Evolutionary conservation across 2,329 filamentous ascomycete genomes (phyloP), one percentile per base, ranked within the genome.

Genomic region (Cladophialophora immunda): DNA sequence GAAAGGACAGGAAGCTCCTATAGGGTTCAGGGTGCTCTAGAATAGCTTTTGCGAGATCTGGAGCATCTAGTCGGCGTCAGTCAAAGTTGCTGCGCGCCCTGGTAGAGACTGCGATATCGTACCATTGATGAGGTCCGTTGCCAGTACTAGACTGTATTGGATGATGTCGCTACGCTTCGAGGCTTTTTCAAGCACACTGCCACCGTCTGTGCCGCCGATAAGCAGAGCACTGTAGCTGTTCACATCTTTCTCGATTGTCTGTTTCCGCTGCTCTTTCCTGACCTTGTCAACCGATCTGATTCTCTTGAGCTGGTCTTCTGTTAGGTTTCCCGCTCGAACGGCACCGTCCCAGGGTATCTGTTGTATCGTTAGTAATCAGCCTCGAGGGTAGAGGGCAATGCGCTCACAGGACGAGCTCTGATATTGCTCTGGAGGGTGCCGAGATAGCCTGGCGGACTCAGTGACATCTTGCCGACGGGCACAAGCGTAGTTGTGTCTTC

Each of bases 211-310:
- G 66, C 83, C 83, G 58, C 95, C 94, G 29, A 95, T 86, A 73
- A 99, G 90, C 71, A 99, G 84, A 70, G 86, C 83, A 67, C 89
- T 87, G 81, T 97, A 99, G 72, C 90, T 92, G 73, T 90, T 86
- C 27, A 94, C 81, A 80, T 97, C 92, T 64, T 81, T 82, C 78
- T 97, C 92, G 69, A 98, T 89, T 19, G 89, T 90, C 76, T 94
- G 88, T 77, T 90, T 90, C 76, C 94, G 89, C 81, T 93, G 91
- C 73, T 98, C 95, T 80, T 93, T 95, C 80, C 93, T 92, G 72
- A 95, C 92, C 82, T 97, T 98, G 80, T 98, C 95, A 74, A 98
- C 92, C 68, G 94, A 92, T 80, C 94, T 94, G 82, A 99, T 97
- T 86, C 94, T 94, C 83, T 91, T 92, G 74, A 97, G 88, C 81